Conservation (phyloP, 306 rosid genomes). For the Lupinus albus region DNA sequence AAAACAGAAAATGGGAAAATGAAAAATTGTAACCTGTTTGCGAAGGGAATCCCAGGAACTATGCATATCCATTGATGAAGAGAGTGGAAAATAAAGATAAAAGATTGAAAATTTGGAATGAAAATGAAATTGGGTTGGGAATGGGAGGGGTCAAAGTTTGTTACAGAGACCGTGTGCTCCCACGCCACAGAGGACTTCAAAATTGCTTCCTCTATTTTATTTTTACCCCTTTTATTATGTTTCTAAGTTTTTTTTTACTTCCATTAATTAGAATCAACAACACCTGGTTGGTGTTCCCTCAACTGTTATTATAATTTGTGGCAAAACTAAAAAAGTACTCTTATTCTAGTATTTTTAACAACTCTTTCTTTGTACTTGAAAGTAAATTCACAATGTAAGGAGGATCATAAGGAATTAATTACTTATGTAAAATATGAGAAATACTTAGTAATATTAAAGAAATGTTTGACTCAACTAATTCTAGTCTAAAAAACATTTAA, state of each 20-base stretch:
- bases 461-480: no score
- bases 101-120: neutral
- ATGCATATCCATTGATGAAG: conserved; percentile 58
- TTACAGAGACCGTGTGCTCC: conserved; percentile 45
- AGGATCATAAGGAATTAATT: no score
- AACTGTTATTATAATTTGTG: no score
- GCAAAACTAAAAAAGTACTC: no score
- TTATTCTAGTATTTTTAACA: no score
- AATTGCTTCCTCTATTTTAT: neutral
- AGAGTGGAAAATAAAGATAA: neutral
- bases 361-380: no score
- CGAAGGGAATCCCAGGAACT: conserved; percentile 95
- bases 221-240: neutral
- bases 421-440: no score
- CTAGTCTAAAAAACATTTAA: no score
- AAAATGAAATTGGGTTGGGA: neutral
- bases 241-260: neutral
- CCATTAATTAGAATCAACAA: no score
- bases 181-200: conserved; percentile 39
- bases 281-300: no score
- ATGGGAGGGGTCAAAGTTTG: conserved; percentile 25
- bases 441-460: no score
- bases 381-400: no score
- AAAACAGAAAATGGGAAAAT: neutral
- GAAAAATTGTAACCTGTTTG: conserved; percentile 60